phyloP scores from a whole-genome alignment of 1,284 basidiomycete species.

The Dichomitus squalens region DNA sequence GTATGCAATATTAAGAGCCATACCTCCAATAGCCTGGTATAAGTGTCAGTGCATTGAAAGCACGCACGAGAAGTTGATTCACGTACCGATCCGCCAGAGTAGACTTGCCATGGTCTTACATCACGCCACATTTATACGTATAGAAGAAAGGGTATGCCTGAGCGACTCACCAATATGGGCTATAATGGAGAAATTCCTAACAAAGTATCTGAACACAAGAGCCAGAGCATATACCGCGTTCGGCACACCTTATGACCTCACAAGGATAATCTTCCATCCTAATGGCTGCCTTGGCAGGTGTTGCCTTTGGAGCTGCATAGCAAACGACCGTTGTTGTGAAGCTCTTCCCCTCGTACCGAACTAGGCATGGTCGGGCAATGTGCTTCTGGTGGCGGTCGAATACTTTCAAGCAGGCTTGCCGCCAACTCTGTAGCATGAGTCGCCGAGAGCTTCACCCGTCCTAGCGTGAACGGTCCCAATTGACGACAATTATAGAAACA shows the following conservation, averaged over 20 bases:
- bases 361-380: conserved; percentile 8
- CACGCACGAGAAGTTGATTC: not conserved
- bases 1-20: conserved; percentile 2
- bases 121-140: not conserved
- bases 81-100: conserved; percentile 85
- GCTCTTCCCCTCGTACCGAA: conserved; percentile 9
- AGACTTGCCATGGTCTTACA: conserved; percentile 86
- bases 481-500: not conserved
- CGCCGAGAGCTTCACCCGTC: not conserved
- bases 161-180: conserved; percentile 78
- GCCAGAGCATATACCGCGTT: not conserved
- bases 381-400: conserved; percentile 28
- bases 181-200: conserved; percentile 94
- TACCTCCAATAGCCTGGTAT: conserved; percentile 68
- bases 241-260: conserved; percentile 71
- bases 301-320: conserved; percentile 24
- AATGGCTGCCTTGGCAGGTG: conserved; percentile 33
- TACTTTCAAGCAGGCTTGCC: conserved; percentile 39
- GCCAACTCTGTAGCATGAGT: conserved; percentile 43
- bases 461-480: not conserved
- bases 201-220: not conserved
- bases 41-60: not conserved
- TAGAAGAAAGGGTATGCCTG: not conserved
- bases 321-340: conserved; percentile 38
- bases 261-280: conserved; percentile 74